Percentiles rank a stretch among this genome's conserved stretches.
phyloP scores from a whole-genome alignment of 148 eudicot genomes.

The Polygonum aviculare region DNA sequence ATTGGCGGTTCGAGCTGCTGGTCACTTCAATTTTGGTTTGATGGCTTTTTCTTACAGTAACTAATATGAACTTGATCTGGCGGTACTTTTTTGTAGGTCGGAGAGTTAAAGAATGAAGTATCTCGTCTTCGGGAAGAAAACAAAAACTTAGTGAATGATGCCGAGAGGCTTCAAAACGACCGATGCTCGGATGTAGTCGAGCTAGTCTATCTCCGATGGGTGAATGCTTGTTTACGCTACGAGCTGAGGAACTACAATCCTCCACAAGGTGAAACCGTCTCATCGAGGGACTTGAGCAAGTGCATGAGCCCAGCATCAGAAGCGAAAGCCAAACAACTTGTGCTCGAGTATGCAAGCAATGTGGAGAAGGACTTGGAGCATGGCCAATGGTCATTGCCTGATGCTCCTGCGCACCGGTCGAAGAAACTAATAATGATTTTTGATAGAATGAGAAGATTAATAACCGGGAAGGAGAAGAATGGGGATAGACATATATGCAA shows the following conservation, averaged over 20 bases:
- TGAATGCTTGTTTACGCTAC: conserved; percentile 78
- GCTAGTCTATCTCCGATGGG: conserved; percentile 86
- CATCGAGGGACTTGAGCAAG: conserved; percentile 73
- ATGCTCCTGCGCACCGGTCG: conserved; percentile 18
- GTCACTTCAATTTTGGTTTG: conserved; percentile 22
- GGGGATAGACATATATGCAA: not conserved
- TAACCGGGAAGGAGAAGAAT: conserved; percentile 31
- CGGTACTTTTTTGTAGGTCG: conserved; percentile 26
- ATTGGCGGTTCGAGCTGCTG: conserved; percentile 46
- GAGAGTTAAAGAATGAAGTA: conserved; percentile 33
- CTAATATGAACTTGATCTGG: not conserved
- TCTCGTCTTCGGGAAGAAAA: conserved; percentile 36
- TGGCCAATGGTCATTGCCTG: conserved; percentile 44
- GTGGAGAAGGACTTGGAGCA: conserved; percentile 36
- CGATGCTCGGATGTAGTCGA: conserved; percentile 65
- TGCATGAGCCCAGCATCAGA: conserved; percentile 67
- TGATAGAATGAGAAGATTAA: conserved; percentile 40
- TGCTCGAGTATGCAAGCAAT: conserved; percentile 53
- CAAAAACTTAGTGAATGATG: conserved; percentile 38
- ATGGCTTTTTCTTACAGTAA: not conserved
- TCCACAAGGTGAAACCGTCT: conserved; percentile 46
- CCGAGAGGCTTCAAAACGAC: conserved; percentile 52
- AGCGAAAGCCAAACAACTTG: conserved; percentile 63
- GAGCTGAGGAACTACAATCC: conserved; percentile 64
- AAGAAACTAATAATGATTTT: conserved; percentile 39